phyloP scores from a whole-genome alignment of 257 asterid species.

The Primulina eburnea region DNA sequence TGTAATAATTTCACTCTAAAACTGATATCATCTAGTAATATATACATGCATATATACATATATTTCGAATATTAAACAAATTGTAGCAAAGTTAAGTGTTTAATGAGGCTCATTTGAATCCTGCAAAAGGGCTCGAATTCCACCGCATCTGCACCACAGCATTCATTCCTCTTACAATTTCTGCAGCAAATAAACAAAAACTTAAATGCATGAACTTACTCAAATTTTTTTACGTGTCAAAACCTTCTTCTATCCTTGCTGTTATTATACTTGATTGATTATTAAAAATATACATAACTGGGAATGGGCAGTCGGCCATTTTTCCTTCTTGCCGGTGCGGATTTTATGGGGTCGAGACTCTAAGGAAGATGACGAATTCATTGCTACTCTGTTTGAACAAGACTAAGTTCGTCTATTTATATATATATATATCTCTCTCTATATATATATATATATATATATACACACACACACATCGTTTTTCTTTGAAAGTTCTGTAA shows the following conservation, averaged over 20 bases:
- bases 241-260: neutral
- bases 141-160: too few species aligned
- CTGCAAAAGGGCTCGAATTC: too few species aligned
- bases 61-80: too few species aligned
- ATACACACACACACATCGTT: too few species aligned
- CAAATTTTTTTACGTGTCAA: neutral
- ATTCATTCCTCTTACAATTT: too few species aligned
- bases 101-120: too few species aligned
- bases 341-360: conserved; percentile 32
- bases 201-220: conserved; percentile 25
- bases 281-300: conserved; percentile 1
- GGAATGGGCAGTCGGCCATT: conserved; percentile 30
- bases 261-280: neutral
- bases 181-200: conserved; percentile 8
- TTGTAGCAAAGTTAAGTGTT: too few species aligned
- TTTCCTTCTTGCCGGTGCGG: conserved; percentile 36
- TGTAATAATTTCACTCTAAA: too few species aligned
- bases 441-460: too few species aligned
- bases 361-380: conserved; percentile 17
- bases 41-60: too few species aligned
- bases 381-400: neutral
- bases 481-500: neutral
- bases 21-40: too few species aligned
- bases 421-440: too few species aligned
- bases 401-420: neutral